Conservation (phyloP, 2,329 filamentous ascomycete species). For the Endothia cerciana region DNA sequence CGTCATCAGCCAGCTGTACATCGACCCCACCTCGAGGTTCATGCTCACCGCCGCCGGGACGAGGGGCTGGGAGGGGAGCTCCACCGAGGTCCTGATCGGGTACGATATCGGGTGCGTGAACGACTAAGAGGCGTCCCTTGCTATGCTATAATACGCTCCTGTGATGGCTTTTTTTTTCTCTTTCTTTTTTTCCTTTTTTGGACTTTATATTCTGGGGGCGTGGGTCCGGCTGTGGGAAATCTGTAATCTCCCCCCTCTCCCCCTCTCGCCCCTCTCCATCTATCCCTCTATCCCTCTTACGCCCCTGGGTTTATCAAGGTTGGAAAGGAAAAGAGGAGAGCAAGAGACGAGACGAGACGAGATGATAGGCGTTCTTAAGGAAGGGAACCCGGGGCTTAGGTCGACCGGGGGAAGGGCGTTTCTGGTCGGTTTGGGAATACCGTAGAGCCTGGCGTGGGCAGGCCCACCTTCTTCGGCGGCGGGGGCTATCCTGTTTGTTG, state of each 20-base stretch:
- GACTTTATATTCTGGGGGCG: too few relatives aligned
- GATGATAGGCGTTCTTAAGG: not conserved
- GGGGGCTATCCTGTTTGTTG: too few relatives aligned
- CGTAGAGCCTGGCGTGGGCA: too few relatives aligned
- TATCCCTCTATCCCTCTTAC: too few relatives aligned
- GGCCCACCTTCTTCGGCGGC: too few relatives aligned
- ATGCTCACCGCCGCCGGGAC: conserved; percentile 94
- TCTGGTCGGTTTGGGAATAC: not conserved
- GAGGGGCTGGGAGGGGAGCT: conserved; percentile 89
- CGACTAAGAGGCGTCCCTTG: not conserved
- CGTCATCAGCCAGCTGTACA: conserved; percentile 82
- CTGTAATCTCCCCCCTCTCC: too few relatives aligned
- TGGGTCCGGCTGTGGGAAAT: too few relatives aligned
- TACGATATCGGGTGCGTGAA: conserved; percentile 72
- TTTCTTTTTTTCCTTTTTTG: too few relatives aligned
- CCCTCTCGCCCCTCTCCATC: too few relatives aligned
- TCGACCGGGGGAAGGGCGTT: not conserved
- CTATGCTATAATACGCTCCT: too few relatives aligned
- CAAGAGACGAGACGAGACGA: not conserved
- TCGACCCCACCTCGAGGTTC: conserved; percentile 86
- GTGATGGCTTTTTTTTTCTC: too few relatives aligned
- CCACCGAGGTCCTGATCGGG: conserved; percentile 88
- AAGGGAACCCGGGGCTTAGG: not conserved
- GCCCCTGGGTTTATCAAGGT: too few relatives aligned
- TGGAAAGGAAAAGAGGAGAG: not conserved